Evolutionary conservation across 2,329 filamentous ascomycete genomes (phyloP), one percentile per base, ranked within the genome.

Genomic region (Colletotrichum plurivorum): DNA sequence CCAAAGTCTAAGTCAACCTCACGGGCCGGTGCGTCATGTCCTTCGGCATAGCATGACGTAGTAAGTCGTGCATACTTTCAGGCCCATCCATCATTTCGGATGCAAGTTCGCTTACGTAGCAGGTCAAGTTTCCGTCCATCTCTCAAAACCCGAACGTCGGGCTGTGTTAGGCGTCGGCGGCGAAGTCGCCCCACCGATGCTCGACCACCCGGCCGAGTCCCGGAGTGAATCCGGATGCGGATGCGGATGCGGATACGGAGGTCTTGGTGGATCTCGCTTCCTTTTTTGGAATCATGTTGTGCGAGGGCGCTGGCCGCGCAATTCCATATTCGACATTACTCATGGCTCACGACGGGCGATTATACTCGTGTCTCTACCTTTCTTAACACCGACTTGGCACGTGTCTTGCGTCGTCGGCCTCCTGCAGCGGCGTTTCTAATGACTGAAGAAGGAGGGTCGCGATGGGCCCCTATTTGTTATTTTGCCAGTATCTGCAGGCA

Each of bases 201-300:
- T 15, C 15, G 15, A n/a, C 12, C 10, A 15, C 41, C 13, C 41
- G 31, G n/a, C 12, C 12, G 25, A 49, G 58, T 31, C 46, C 31
- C 31, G 58, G 52, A 18, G 31, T 20, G 20, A 31, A 51, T 25
- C 54, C 65, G 66, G 49, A 69, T 25, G 18, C 62, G 49, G 51
- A 67, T 56, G 45, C 55, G 62, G 62, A 61, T 66, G 49, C 67
- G 67, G 62, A 69, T 67, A 69, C 67, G 67, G 55, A 45, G 62
- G 31, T 15, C 8, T 18, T 27, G 56, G 18, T 4, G 7, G 31
- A 16, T 18, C 15, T 43, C 6, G 2, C n/a, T 46, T 53, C 48
- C 59, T 45, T 18, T 54, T 49, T 36, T 8, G 10, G 10, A 36
- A 10, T 8, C 8, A 36, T 36, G 10, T 36, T 10, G 22, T 25